A percentile compares a stretch with the other conserved stretches of the same genome.
phyloP scores from a whole-genome alignment of 2,329 filamentous ascomycete species.

The Colletotrichum orbiculare region DNA sequence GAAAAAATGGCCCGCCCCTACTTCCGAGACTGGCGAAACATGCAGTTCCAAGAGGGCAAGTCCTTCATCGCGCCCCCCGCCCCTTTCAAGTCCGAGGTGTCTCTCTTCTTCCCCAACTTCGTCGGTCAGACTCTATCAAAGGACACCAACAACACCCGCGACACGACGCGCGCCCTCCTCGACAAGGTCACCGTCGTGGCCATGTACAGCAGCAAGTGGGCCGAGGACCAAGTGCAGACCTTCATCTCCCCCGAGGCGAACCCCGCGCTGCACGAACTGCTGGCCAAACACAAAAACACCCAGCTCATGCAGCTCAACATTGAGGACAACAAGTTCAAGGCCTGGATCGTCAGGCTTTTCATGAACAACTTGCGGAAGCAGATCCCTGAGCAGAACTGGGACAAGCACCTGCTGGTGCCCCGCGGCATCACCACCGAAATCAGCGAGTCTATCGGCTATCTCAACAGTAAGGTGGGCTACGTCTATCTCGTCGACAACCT shows the following conservation, averaged over 20 bases:
- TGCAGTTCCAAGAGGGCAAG: conserved; percentile 87
- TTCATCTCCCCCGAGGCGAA: conserved; percentile 77
- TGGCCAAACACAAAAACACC: conserved; percentile 58
- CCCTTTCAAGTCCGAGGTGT: conserved; percentile 84
- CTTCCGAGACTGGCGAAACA: conserved; percentile 94
- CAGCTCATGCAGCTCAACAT: conserved; percentile 91
- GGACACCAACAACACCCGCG: conserved; percentile 58
- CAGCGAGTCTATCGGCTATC: conserved; percentile 72
- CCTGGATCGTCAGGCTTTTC: conserved; percentile 68
- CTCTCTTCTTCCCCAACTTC: conserved; percentile 95
- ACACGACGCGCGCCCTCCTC: conserved; percentile 81
- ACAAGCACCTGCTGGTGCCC: conserved; percentile 70
- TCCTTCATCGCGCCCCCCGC: conserved; percentile 87
- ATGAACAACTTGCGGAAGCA: conserved; percentile 62
- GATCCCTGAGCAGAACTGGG: conserved; percentile 65
- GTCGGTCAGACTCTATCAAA: conserved; percentile 80
- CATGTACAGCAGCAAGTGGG: conserved; percentile 88
- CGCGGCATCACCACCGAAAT: conserved; percentile 70
- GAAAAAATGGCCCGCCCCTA: conserved; percentile 86
- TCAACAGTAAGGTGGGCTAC: conserved; percentile 94
- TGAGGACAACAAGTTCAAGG: conserved; percentile 81
- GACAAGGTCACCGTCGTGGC: conserved; percentile 83
- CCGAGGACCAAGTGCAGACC: conserved; percentile 79
- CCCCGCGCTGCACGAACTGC: conserved; percentile 71
- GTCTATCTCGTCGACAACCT: conserved; percentile 89